Evolutionary conservation across 306 rosid species (phyloP), one percentile per base, ranked within the genome.

Genomic region (Quercus variabilis): DNA sequence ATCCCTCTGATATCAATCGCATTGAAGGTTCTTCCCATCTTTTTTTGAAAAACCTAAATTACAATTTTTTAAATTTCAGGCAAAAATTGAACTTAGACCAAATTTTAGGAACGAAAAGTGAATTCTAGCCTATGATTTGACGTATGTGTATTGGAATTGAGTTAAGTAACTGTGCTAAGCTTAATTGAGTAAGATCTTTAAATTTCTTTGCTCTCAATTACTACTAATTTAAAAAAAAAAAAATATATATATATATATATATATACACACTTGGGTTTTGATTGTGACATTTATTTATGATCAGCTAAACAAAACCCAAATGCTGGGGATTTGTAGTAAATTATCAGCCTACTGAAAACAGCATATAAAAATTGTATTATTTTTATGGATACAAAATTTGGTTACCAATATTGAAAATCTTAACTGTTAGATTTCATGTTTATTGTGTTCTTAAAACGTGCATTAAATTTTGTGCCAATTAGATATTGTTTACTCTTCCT

Each of bases 1-100:
- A 92, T 62, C 99, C 99, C 38, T 91, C 96, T 8, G 97, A 95
- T 77, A 89, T 95, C 52, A 95, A 95, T 17, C 87, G 97, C 18
- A 92, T 94, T 5, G 94, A 95, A 87, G 99, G 94, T 90, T 75
- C 15, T 64, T 75, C 17, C 25, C 13, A 14, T 33, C 20, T 33
- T 52, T 73, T 3, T 75, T 28, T 73, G 46, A 41, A 41, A 41
- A 41, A 2, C 46, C 46, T 41, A 33, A 8, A 74, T 18, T 25
- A 17, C 49, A 13, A 55, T 4, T 63, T 20, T 63, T 63, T 3
- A 49, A 49, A 10, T 49, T 10, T 13, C 54, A 49, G 15, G 54
- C 54, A 46, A 46, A 46, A 46, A 9, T 46, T 46, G 13, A 46
- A 46, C 52, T 46, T 46, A 11, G 52, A 12, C 54, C 54, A 49